Conservation (phyloP, 306 rosid genomes). For the Inga leiocalycina region DNA sequence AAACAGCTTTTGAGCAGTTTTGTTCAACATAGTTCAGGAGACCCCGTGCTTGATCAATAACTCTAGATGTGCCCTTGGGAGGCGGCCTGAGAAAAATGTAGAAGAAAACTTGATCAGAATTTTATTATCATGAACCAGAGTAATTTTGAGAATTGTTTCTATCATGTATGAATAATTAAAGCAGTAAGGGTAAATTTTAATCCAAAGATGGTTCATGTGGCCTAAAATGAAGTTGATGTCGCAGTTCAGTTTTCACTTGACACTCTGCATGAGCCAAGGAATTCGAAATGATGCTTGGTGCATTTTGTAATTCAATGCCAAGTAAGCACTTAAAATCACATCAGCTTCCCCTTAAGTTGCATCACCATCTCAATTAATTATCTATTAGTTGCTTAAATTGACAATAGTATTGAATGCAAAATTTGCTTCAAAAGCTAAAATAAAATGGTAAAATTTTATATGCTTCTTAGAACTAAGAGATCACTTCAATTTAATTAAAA, state of each 20-base stretch:
- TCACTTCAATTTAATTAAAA: background rate
- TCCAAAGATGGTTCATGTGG: background rate
- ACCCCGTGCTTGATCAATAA: conserved; percentile 92
- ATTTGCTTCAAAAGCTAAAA: background rate
- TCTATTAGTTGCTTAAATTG: background rate
- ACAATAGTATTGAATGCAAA: background rate
- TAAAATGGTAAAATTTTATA: background rate
- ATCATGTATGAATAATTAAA: too few relatives aligned
- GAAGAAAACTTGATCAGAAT: background rate
- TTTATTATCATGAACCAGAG: too few relatives aligned
- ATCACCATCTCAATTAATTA: background rate
- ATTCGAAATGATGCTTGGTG: background rate
- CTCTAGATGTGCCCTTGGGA: conserved; percentile 50
- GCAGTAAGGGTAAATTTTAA: too few relatives aligned
- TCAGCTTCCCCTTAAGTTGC: background rate
- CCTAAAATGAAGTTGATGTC: background rate
- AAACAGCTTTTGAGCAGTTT: conserved; percentile 75
- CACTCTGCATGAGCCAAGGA: background rate
- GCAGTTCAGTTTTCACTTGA: background rate
- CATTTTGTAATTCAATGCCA: background rate
- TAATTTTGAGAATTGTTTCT: too few relatives aligned
- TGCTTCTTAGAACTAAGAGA: background rate
- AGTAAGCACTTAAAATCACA: background rate
- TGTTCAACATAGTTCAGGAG: conserved; percentile 73
- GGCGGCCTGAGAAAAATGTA: conserved; percentile 58